Evolutionary conservation across 371 early-diverging fungal species (phyloP).

Genomic region (Amoeboaphelidium protococcarum): DNA sequence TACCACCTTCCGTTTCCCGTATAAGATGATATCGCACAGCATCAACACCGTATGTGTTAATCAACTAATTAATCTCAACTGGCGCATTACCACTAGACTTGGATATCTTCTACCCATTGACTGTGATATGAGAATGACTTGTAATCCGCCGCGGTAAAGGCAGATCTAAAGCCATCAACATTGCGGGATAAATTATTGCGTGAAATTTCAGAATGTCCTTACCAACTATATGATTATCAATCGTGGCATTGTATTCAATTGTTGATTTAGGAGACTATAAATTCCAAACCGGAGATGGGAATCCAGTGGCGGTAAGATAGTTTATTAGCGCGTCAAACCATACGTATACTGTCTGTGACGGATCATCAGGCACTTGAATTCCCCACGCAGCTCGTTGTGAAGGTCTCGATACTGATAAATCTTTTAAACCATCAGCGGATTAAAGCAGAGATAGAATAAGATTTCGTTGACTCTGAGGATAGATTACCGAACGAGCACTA

Average conservation of each 20-base stretch:
- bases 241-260: constrained; percentile 36
- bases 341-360: constrained; percentile 64
- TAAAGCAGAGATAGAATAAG: constrained; percentile 2
- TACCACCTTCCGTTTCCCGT: constrained; percentile 64
- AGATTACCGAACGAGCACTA: background rate
- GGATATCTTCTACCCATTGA: constrained; percentile 66
- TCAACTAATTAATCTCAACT: constrained; percentile 42
- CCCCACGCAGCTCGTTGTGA: constrained; percentile 62
- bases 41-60: constrained; percentile 50
- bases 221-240: constrained; percentile 56
- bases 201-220: constrained; percentile 81
- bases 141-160: constrained; percentile 47
- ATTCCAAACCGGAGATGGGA: constrained; percentile 20
- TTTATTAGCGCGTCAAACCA: constrained; percentile 90
- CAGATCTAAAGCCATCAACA: constrained; percentile 59
- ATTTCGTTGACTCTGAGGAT: constrained; percentile 25
- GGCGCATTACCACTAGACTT: constrained; percentile 68
- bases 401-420: constrained; percentile 67
- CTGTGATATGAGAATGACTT: constrained; percentile 83
- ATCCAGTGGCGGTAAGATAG: constrained; percentile 64
- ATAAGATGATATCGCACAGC: constrained; percentile 64
- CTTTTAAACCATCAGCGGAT: constrained; percentile 10
- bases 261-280: constrained; percentile 17
- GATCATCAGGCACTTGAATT: constrained; percentile 64
- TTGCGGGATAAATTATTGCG: constrained; percentile 83